These are phyloP conservation scores for Aspergillus chevalieri DNA, from an alignment of 2,329 filamentous ascomycete genomes.

Conservation along the genomic window DNA sequence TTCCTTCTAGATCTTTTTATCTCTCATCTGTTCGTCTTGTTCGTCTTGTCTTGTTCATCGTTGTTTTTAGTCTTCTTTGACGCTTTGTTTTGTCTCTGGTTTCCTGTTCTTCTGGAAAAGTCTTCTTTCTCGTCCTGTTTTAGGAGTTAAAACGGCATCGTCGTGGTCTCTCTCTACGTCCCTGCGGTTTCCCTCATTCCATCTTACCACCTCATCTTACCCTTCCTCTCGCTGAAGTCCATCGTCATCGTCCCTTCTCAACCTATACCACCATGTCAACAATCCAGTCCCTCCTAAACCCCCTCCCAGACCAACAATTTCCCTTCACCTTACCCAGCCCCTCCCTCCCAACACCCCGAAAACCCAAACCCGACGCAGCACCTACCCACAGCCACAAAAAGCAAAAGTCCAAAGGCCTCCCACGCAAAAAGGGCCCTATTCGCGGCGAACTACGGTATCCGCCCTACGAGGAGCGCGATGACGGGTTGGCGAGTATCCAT, in stretches of 20 bases:
- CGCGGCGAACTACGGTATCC: slow-evolving; percentile 66
- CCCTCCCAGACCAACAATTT: slow-evolving; percentile 38
- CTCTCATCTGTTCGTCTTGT: neutral
- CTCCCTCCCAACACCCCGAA: slow-evolving; percentile 40
- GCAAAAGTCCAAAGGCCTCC: slow-evolving; percentile 60
- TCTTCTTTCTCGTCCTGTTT: slow-evolving; percentile 10
- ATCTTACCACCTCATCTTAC: neutral
- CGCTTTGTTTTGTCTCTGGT: neutral
- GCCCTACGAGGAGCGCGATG: slow-evolving; percentile 63
- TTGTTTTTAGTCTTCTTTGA: slow-evolving; percentile 10
- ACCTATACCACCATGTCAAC: slow-evolving; percentile 50
- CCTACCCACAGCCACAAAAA: slow-evolving; percentile 24
- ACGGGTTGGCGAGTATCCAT: slow-evolving; percentile 53
- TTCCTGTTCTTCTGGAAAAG: slow-evolving; percentile 23
- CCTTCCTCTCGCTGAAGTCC: neutral
- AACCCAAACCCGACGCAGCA: slow-evolving; percentile 24
- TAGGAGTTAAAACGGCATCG: slow-evolving; percentile 6
- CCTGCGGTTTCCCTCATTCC: neutral
- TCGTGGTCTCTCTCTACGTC: neutral
- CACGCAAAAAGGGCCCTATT: slow-evolving; percentile 56
- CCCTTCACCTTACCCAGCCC: slow-evolving; percentile 29
- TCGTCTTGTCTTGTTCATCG: slow-evolving; percentile 3
- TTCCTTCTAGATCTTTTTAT: slow-evolving; percentile 6
- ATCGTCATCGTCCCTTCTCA: neutral
- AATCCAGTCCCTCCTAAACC: slow-evolving; percentile 62